These are phyloP conservation scores for Auriculariales sp. DNA, from an alignment of 768 basidiomycete genomes.

Conservation along the genomic window DNA sequence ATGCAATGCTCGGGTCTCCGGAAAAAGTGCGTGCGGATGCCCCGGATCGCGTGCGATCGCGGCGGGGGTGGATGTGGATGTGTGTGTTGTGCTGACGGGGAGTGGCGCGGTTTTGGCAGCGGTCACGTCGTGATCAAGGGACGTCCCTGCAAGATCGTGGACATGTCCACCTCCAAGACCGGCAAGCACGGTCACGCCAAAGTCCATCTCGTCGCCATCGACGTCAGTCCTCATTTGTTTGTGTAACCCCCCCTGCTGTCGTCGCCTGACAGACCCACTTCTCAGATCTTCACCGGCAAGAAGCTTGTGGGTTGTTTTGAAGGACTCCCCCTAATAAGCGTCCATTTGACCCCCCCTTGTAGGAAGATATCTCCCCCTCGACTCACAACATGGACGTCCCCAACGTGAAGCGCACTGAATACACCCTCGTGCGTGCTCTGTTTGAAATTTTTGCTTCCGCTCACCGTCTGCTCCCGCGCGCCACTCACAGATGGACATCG, in stretches of 20 bases:
- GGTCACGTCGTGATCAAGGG: constrained; percentile 94
- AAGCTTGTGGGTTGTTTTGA: constrained; percentile 59
- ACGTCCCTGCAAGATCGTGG: constrained; percentile 96
- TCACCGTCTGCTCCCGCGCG: not conserved
- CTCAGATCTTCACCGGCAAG: constrained; percentile 94
- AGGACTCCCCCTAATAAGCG: constrained; percentile 5
- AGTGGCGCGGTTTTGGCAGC: constrained; percentile 36
- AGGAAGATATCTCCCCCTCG: constrained; percentile 91
- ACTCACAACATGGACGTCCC: constrained; percentile 99
- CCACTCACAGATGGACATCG: constrained; percentile 56
- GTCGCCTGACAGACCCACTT: not conserved
- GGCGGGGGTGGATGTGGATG: too few species aligned
- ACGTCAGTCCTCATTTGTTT: constrained; percentile 22
- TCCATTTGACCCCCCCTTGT: constrained; percentile 10
- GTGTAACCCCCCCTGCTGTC: constrained; percentile 1
- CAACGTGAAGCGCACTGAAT: constrained; percentile 83
- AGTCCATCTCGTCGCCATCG: constrained; percentile 92
- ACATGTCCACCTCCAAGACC: constrained; percentile 99
- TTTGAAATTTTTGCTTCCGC: constrained; percentile 4
- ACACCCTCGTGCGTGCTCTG: constrained; percentile 52
- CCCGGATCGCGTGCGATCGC: not conserved
- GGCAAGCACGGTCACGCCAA: constrained; percentile 99
- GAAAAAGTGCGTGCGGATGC: constrained; percentile 18
- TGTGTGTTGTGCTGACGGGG: not conserved
- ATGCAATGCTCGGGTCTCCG: constrained; percentile 94